Evolutionary conservation across 345 rosid species (phyloP), one percentile per base, ranked within the genome.

Genomic region (Brassica nigra): DNA sequence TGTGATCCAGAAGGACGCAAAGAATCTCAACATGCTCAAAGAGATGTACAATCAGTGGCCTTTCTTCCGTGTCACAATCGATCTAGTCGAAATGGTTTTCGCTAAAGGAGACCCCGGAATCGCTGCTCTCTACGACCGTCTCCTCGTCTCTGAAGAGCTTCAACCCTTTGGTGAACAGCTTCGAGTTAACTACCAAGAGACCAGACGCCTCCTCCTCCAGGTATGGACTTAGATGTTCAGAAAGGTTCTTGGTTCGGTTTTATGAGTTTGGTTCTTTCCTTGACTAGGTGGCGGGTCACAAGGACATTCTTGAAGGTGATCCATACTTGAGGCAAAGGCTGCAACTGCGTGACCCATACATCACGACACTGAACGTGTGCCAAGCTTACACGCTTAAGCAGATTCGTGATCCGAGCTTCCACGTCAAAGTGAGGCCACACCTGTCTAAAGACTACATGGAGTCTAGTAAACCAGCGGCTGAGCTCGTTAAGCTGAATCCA

Each of bases 21-120:
- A 82, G 84, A 90, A 95, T 81, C 94, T 95, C 61, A 89, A 86
- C 63, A 88, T 91, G 96, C 97, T 95, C 55, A 94, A 84, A 77
- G 96, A 83, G 64, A 95, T 95, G 98, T 91, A 93, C 90, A 93
- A 86, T 57, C 87, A 83, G 18, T 95, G 99, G 99, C 99, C 99
- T 12, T 95, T 95, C 87, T 95, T 93, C 78, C 86, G 97, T 72
- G 97, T 93, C 79, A 95, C 98, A 58, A 87, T 93, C 70, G 98
- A 95, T 75, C 86, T 93, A 57, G 87, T 95, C 37, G 99, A 95
- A 81, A 95, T 95, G 99, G 99, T 95, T 76, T 93, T 95, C 27
- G 98, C 98, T 44, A 95, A 95, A 86, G 99, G 96, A 70, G 97
- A 95, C 86, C 98, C 98, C 0, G 96, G 92, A 3, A 95, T 95